A percentile compares a stretch with the other conserved stretches of the same genome.
phyloP scores from a whole-genome alignment of 768 basidiomycete species.

The Calocybe gangraenosa region DNA sequence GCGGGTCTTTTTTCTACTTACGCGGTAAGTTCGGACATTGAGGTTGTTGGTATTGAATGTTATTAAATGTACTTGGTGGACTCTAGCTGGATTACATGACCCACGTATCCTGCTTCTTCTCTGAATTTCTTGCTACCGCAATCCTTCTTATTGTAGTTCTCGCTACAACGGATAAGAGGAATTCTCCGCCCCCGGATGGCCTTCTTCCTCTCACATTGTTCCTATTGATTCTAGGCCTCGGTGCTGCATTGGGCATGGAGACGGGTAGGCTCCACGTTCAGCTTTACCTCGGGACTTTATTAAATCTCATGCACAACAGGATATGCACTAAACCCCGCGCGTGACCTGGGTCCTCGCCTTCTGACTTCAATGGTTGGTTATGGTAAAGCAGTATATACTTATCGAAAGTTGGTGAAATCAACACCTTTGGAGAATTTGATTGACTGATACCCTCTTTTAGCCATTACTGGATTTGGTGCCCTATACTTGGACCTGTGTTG shows the following conservation, averaged over 20 bases:
- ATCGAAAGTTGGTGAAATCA: conserved; percentile 37
- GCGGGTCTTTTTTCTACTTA: conserved; percentile 59
- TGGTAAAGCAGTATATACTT: conserved; percentile 42
- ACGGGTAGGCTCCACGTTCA: conserved; percentile 31
- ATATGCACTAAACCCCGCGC: conserved; percentile 34
- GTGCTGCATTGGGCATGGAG: conserved; percentile 57
- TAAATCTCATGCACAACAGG: conserved; percentile 14
- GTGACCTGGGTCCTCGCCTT: conserved; percentile 57
- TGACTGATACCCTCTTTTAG: conserved; percentile 21
- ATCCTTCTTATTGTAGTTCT: conserved; percentile 56
- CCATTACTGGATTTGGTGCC: conserved; percentile 77
- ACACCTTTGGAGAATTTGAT: neutral
- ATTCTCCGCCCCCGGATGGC: conserved; percentile 43
- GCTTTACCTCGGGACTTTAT: neutral
- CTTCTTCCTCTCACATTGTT: conserved; percentile 57
- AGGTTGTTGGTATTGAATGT: neutral
- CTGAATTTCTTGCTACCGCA: conserved; percentile 57
- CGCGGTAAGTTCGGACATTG: conserved; percentile 38
- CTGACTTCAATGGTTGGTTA: conserved; percentile 72
- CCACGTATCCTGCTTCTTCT: conserved; percentile 35
- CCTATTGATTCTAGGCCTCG: conserved; percentile 54
- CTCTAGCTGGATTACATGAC: conserved; percentile 31
- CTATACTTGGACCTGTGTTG: conserved; percentile 53
- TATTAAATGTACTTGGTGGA: neutral
- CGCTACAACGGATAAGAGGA: conserved; percentile 48